Conservation (phyloP, 768 basidiomycete genomes). For the Mycena leptocephala region DNA sequence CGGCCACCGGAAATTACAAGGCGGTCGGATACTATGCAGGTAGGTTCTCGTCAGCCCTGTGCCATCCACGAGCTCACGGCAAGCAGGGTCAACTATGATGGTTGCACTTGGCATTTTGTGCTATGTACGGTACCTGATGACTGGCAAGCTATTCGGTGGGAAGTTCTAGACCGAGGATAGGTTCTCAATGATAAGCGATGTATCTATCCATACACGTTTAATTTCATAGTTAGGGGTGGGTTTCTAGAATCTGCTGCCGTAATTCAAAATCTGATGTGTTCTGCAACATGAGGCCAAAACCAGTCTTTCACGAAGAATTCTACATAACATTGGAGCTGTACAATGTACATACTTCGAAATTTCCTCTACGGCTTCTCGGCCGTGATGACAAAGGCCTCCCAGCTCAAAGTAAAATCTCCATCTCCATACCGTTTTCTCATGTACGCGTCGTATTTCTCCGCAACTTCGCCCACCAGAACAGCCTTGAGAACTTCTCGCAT, state of each 20-base stretch:
- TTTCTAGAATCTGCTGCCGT: too few species aligned
- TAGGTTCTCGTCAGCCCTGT: conserved; percentile 42
- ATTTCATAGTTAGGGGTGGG: too few species aligned
- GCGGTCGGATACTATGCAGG: conserved; percentile 73
- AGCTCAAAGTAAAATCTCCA: conserved; percentile 10
- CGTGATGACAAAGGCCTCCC: conserved; percentile 17
- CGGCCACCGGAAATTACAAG: conserved; percentile 67
- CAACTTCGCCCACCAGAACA: neutral
- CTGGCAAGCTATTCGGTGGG: conserved; percentile 25
- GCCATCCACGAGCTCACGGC: neutral
- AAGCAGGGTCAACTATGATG: conserved; percentile 19
- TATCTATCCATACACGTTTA: too few species aligned
- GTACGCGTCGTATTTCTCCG: conserved; percentile 14
- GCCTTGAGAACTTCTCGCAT: neutral
- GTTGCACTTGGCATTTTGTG: conserved; percentile 16
- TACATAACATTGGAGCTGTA: too few species aligned
- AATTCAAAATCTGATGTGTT: too few species aligned
- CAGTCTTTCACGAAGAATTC: too few species aligned
- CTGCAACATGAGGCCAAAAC: too few species aligned
- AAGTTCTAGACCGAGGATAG: conserved; percentile 13
- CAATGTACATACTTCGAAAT: too few species aligned
- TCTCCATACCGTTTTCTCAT: conserved; percentile 23
- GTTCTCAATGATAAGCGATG: neutral
- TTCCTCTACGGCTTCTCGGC: conserved; percentile 7
- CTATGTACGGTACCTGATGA: conserved; percentile 34